Evolutionary conservation across 441 rosid genomes (phyloP).

Genomic region (California macrophylla): DNA sequence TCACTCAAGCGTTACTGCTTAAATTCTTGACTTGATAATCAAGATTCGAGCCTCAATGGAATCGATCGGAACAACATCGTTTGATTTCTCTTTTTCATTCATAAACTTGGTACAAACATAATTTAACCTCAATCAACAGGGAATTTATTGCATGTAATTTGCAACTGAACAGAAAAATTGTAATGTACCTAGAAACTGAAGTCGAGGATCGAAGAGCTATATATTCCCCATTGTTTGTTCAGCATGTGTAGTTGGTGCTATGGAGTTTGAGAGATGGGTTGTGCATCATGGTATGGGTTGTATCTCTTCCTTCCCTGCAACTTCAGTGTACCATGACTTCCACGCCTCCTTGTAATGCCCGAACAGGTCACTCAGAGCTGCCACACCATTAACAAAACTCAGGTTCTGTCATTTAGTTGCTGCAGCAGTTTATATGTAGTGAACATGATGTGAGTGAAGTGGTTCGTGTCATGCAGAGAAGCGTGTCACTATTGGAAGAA

Average conservation of each 20-base stretch:
- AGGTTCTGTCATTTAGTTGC: slow-evolving; percentile 10
- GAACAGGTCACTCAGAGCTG: slow-evolving; percentile 59
- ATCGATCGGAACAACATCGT: too few relatives aligned
- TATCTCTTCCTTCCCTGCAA: slow-evolving; percentile 30
- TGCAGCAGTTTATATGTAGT: background rate
- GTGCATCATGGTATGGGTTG: slow-evolving; percentile 15
- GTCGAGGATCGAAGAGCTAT: background rate
- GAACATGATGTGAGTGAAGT: background rate
- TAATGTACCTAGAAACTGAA: slow-evolving; percentile 1
- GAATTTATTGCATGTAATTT: slow-evolving; percentile 3
- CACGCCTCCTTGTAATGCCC: slow-evolving; percentile 62
- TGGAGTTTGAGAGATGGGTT: slow-evolving; percentile 10
- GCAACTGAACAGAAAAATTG: background rate
- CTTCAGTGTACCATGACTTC: slow-evolving; percentile 58
- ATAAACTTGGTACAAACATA: background rate
- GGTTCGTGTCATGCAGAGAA: background rate
- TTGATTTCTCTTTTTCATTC: background rate
- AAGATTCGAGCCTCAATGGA: too few relatives aligned
- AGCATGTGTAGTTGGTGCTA: slow-evolving; percentile 13
- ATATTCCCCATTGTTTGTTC: background rate
- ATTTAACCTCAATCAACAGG: background rate
- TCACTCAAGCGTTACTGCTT: too few relatives aligned
- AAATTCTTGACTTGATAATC: too few relatives aligned
- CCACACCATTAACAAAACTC: slow-evolving; percentile 24
- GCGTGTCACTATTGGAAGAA: background rate